Percentiles rank a stretch among this genome's conserved stretches.
Conservation (phyloP, 208 protist species). For the Entamoeba invadens region DNA sequence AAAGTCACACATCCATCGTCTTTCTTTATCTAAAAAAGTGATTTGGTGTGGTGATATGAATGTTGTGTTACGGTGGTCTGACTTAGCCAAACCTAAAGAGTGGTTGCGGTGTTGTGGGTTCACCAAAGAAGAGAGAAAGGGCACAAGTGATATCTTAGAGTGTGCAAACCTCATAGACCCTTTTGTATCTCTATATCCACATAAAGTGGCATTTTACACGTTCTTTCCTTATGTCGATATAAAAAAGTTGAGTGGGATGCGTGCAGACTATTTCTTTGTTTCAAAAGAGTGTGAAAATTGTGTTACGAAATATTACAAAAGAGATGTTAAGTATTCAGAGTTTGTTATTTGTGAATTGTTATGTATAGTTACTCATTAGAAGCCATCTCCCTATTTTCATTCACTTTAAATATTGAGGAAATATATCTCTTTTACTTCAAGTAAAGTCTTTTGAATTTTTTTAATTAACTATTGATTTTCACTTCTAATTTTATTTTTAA, state of each 20-base stretch:
- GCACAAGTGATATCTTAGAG: not conserved
- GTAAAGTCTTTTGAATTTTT: no score
- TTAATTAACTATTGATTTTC: no score
- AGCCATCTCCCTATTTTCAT: no score
- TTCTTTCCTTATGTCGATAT: not conserved
- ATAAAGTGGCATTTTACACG: not conserved
- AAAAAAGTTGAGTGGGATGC: not conserved
- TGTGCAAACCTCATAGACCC: not conserved
- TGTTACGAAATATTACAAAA: no score
- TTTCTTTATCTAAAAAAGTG: not conserved
- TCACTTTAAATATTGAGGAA: no score
- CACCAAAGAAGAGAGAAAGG: not conserved
- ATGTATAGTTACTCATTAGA: no score
- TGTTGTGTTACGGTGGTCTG: conserved; percentile 1
- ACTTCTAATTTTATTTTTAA: no score
- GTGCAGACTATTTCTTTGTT: conserved; percentile 6
- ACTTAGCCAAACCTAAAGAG: conserved; percentile 9
- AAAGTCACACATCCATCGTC: not conserved
- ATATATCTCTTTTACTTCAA: no score
- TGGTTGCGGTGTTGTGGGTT: conserved; percentile 3
- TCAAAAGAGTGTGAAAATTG: no score
- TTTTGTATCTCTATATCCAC: conserved; percentile 9
- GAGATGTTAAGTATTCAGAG: no score
- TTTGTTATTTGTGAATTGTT: no score
- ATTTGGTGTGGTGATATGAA: conserved; percentile 14